Percentiles rank a stretch among this genome's conserved stretches.
Conservation (phyloP, 2,329 filamentous ascomycete species). For the Botryotinia calthae region DNA sequence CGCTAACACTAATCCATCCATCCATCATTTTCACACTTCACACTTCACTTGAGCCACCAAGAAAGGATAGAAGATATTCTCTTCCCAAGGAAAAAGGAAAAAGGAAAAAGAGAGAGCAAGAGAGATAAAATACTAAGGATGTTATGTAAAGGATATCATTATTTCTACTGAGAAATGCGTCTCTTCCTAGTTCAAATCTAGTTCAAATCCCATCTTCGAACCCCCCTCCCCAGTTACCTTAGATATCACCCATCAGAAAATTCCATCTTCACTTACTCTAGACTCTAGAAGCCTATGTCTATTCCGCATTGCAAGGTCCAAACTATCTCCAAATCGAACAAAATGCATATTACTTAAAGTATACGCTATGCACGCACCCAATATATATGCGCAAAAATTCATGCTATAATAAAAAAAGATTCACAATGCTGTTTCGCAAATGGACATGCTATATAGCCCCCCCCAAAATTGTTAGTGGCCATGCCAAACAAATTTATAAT, state of each 20-base stretch:
- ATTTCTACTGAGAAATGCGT: slow-evolving; percentile 11
- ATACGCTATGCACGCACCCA: background rate
- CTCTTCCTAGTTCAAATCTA: background rate
- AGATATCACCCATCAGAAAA: background rate
- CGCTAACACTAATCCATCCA: background rate
- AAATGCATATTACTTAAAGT: background rate
- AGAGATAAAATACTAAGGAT: background rate
- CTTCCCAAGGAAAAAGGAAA: background rate
- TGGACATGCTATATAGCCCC: background rate
- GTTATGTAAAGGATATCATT: background rate
- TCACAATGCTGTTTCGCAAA: background rate
- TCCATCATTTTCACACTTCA: background rate
- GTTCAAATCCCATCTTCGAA: background rate
- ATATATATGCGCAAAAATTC: background rate
- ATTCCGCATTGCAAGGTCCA: background rate
- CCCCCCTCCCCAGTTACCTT: background rate
- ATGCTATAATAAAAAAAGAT: background rate
- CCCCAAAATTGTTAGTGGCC: background rate
- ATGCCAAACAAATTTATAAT: background rate
- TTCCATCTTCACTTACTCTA: background rate
- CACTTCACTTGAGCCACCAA: background rate
- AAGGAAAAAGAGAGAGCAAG: background rate
- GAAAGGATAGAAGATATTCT: background rate
- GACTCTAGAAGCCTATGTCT: background rate
- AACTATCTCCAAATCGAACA: background rate